phyloP scores from a whole-genome alignment of 2,329 filamentous ascomycete genomes.

The Ophiostoma tasmaniense region DNA sequence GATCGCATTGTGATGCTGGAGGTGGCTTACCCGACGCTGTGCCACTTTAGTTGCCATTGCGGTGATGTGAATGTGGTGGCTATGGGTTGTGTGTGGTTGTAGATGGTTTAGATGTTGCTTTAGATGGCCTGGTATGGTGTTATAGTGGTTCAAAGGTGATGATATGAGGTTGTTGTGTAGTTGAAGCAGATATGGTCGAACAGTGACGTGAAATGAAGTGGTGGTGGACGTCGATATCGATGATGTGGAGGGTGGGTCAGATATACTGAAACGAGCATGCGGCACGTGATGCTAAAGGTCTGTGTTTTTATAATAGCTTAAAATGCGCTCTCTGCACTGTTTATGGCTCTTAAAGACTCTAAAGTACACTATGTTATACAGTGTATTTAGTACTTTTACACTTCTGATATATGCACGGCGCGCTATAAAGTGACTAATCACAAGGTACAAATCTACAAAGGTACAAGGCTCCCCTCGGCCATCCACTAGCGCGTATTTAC shows the following conservation, averaged over 20 bases:
- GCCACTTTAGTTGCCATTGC: constrained; percentile 2
- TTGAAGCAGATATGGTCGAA: background rate
- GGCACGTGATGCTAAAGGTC: background rate
- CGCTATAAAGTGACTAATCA: constrained; percentile 6
- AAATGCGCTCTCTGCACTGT: no score
- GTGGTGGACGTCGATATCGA: background rate
- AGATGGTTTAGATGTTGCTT: background rate
- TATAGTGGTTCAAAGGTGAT: background rate
- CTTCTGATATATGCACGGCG: no score
- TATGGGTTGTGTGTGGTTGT: background rate
- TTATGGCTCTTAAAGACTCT: no score
- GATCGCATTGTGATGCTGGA: background rate
- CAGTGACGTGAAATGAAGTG: background rate
- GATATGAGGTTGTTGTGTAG: background rate
- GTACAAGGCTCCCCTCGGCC: background rate
- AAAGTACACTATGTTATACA: no score
- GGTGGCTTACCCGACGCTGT: background rate
- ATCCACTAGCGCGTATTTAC: constrained; percentile 4
- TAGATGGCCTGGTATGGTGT: background rate
- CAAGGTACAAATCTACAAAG: background rate
- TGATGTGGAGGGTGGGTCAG: background rate
- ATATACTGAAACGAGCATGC: background rate
- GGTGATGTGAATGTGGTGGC: background rate
- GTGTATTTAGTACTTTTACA: background rate
- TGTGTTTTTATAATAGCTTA: no score